A percentile compares a stretch with the other conserved stretches of the same genome.
Conservation (phyloP, 441 rosid species). For the Jatropha multifida region DNA sequence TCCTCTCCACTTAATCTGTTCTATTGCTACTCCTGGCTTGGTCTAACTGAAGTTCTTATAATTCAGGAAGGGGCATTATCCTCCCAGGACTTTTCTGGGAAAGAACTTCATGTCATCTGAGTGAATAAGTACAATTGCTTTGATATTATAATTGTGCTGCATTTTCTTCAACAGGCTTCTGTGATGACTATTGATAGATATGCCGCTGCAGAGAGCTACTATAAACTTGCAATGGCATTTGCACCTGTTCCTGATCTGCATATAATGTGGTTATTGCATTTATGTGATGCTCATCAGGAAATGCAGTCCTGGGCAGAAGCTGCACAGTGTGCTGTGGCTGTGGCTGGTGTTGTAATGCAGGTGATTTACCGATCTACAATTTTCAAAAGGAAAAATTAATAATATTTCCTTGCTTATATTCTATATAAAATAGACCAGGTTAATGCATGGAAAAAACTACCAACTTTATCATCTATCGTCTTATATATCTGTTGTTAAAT, state of each 20-base stretch:
- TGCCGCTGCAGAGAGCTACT: slow-evolving; percentile 97
- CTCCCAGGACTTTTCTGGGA: not conserved
- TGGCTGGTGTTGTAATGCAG: slow-evolving; percentile 99
- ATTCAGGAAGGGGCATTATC: not conserved
- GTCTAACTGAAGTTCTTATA: not conserved
- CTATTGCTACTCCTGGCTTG: not conserved
- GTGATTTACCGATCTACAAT: slow-evolving; percentile 33
- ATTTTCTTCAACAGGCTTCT: slow-evolving; percentile 57
- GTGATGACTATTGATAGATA: slow-evolving; percentile 88
- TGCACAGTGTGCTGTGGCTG: slow-evolving; percentile 99
- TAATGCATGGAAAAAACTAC: not conserved
- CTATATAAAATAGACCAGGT: not conserved
- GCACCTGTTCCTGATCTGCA: slow-evolving; percentile 99
- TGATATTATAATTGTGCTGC: slow-evolving; percentile 23
- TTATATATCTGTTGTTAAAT: not conserved
- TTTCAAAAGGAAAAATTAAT: slow-evolving; percentile 9
- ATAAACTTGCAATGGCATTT: slow-evolving; percentile 99
- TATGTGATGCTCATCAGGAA: slow-evolving; percentile 99
- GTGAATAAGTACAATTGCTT: slow-evolving; percentile 3
- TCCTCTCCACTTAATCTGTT: not conserved
- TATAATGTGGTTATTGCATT: slow-evolving; percentile 99
- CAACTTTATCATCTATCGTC: not conserved
- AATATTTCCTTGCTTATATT: not conserved
- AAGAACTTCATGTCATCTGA: not conserved
- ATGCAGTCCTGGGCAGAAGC: slow-evolving; percentile 99